Conservation (phyloP, 495 filamentous ascomycete genomes). For the Penicillium subrubescens region DNA sequence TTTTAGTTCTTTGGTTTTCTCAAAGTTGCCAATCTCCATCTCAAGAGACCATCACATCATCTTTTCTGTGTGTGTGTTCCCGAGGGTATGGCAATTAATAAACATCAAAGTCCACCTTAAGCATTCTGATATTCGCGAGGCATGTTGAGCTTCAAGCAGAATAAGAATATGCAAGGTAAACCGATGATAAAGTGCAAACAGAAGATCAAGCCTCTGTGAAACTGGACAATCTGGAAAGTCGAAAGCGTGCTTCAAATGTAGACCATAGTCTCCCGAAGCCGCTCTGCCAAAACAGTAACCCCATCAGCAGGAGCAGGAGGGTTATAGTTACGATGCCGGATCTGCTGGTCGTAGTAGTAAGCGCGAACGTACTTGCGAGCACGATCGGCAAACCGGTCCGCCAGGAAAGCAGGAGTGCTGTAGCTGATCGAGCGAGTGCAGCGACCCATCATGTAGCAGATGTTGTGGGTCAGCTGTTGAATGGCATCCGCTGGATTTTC, state of each 20-base stretch:
- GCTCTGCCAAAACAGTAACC: neutral
- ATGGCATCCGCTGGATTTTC: slow-evolving; percentile 52
- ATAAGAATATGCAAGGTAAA: neutral
- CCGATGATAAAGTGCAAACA: neutral
- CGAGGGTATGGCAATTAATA: neutral
- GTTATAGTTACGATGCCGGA: neutral
- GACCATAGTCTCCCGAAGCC: slow-evolving; percentile 7
- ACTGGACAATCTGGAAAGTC: neutral
- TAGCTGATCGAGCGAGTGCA: slow-evolving; percentile 76
- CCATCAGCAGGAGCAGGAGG: neutral
- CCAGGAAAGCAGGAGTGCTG: slow-evolving; percentile 72
- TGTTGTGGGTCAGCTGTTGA: slow-evolving; percentile 65
- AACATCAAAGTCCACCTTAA: neutral
- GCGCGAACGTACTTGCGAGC: slow-evolving; percentile 61
- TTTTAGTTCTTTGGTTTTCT: neutral
- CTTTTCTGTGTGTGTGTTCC: neutral
- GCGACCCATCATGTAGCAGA: slow-evolving; percentile 75
- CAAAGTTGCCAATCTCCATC: neutral
- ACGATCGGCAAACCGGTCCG: slow-evolving; percentile 72
- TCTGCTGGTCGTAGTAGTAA: slow-evolving; percentile 5
- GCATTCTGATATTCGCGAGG: neutral
- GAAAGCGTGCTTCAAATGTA: slow-evolving; percentile 11
- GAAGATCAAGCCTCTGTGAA: neutral
- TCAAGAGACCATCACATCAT: neutral
- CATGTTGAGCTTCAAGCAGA: neutral